These are phyloP conservation scores for Exophiala xenobiotica DNA, from an alignment of 2,329 filamentous ascomycete genomes.

Conservation along the genomic window DNA sequence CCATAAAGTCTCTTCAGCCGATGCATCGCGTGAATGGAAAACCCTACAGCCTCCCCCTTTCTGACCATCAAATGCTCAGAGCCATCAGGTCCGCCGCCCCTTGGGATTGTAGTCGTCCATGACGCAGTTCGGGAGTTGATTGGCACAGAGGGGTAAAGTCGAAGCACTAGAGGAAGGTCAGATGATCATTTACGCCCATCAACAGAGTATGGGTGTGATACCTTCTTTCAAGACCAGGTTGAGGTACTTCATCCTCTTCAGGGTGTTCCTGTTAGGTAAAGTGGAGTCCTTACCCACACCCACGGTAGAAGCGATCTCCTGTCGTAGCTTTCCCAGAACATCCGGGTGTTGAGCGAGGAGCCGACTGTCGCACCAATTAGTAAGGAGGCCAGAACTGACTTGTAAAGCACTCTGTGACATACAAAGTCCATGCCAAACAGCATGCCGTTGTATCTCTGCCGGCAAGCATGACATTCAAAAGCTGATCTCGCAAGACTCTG, in stretches of 20 bases:
- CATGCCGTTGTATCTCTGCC: too few relatives aligned
- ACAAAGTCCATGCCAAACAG: too few relatives aligned
- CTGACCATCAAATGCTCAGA: conserved; percentile 32
- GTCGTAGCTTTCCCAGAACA: background rate
- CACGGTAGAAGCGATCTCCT: background rate
- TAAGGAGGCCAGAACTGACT: too few relatives aligned
- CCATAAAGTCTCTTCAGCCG: conserved; percentile 32
- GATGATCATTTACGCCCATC: background rate
- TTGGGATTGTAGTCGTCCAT: conserved; percentile 33
- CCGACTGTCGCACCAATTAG: too few relatives aligned
- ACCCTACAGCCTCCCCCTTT: conserved; percentile 31
- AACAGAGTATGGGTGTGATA: background rate
- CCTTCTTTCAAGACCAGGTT: conserved; percentile 54
- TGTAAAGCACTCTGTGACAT: too few relatives aligned
- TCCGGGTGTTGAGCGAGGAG: conserved; percentile 26
- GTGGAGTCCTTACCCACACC: too few relatives aligned
- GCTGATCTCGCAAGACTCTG: too few relatives aligned
- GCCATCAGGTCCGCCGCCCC: conserved; percentile 34
- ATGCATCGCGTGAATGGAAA: conserved; percentile 41
- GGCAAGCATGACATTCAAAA: too few relatives aligned
- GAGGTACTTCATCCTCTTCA: conserved; percentile 47
- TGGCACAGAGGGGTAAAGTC: conserved; percentile 35
- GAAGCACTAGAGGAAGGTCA: conserved; percentile 32
- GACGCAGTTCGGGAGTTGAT: conserved; percentile 30
- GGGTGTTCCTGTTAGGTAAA: background rate